phyloP scores from a whole-genome alignment of 1,284 basidiomycete species.

The Leccinum variabile region DNA sequence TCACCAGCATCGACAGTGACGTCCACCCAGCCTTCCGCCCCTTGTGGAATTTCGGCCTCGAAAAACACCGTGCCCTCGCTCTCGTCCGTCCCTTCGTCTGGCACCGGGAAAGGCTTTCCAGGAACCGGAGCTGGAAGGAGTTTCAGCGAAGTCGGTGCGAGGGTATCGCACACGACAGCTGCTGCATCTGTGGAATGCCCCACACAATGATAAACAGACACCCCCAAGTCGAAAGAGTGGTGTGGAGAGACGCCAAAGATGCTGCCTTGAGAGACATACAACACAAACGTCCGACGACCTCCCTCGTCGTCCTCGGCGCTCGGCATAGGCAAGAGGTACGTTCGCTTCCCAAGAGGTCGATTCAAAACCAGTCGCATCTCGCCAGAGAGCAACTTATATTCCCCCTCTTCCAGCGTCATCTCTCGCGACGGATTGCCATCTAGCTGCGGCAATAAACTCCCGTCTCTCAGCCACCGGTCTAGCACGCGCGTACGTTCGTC shows the following conservation, averaged over 20 bases:
- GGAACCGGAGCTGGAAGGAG: constrained; percentile 61
- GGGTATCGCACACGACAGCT: constrained; percentile 37
- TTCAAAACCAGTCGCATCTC: constrained; percentile 44
- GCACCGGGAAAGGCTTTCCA: constrained; percentile 57
- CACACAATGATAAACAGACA: constrained; percentile 47
- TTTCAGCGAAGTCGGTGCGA: constrained; percentile 49
- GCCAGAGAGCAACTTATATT: constrained; percentile 39
- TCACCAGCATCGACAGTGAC: constrained; percentile 49
- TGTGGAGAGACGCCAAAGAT: constrained; percentile 52
- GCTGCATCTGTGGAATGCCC: constrained; percentile 18
- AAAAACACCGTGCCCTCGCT: constrained; percentile 70
- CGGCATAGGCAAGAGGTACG: constrained; percentile 52
- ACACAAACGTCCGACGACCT: constrained; percentile 38
- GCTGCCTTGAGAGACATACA: constrained; percentile 62
- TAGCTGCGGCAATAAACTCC: constrained; percentile 42
- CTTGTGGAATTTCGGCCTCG: constrained; percentile 46
- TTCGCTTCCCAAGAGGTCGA: constrained; percentile 43
- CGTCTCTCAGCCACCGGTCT: constrained; percentile 66
- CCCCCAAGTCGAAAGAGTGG: constrained; percentile 41
- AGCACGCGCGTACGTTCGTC: constrained; percentile 43
- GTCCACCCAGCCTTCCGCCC: constrained; percentile 45
- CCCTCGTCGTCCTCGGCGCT: constrained; percentile 9
- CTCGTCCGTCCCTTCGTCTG: constrained; percentile 67
- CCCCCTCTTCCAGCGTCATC: constrained; percentile 20
- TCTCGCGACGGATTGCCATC: neutral